Base-by-base conservation (phyloP, 1,284 basidiomycete genomes). In the Anthracocystis panici-leucophaei region DNA sequence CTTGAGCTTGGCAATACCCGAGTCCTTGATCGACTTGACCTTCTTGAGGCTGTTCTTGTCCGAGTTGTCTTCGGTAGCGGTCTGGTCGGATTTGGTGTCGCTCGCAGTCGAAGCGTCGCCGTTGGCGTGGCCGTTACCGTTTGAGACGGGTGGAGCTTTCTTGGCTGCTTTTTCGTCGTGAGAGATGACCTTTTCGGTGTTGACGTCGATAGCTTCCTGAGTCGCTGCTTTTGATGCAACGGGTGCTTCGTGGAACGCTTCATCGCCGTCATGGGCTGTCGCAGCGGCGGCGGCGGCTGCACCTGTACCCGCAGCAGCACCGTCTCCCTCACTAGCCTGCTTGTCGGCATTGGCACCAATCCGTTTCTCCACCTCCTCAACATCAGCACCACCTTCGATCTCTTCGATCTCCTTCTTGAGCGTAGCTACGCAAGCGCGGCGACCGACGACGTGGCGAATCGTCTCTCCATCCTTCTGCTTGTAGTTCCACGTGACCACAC, bases 401-500 rank as follows among this genome's bases (percentile, higher is more conserved):
- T 77, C 72, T 14, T 58, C 64, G 44, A 84, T 72, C 63, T 79
- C 75, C 61, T 82, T 79, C 54, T 75, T 65, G 33, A 85, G 64
- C 6, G 75, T 67, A 3, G 64, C 59, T 11, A 65, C 68, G 46
- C 82, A 78, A 27, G 63, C 50, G 16, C 73, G 70, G 27, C 75
- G 66, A 33, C 83, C 83, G 31, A 83, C 72, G 14, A 79, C 65
- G 59, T 85, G 83, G 20, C 74, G 75, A 44, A 80, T 65, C 21
- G 50, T 52, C n/a, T 69, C 59, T 29, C 82, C 82, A 40, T 82
- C 57, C 64, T 77, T 79, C 55, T 82, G 82, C 68, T 81, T 72
- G 77, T 85, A 85, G 16, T 74, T 40, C 81, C 81, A 85, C 6
- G 74, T 79, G 20, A 81, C 75, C 18, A 75, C 56, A 51, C 79